Conservation (phyloP, 1,139 yeast genomes). For the Lodderomyces jiufengensis region DNA sequence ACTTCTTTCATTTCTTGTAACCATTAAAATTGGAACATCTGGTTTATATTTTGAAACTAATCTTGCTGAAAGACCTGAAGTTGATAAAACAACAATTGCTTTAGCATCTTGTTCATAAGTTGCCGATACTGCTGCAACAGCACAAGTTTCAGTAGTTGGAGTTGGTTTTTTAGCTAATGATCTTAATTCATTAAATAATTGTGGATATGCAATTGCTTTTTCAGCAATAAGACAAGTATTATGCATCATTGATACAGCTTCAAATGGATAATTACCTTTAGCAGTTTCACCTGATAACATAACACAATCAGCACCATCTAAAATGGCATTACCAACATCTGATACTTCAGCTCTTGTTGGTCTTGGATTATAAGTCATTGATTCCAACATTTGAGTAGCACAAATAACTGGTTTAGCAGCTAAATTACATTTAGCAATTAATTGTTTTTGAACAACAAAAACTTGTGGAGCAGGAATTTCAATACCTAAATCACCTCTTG, state of each 20-base stretch:
- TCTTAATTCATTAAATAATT: slow-evolving; percentile 87
- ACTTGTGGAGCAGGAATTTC: slow-evolving; percentile 99
- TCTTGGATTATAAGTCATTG: slow-evolving; percentile 99
- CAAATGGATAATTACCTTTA: slow-evolving; percentile 96
- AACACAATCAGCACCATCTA: slow-evolving; percentile 99
- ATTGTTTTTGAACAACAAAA: slow-evolving; percentile 96
- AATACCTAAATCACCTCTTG: slow-evolving; percentile 99
- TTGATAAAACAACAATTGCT: slow-evolving; percentile 94
- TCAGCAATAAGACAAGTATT: slow-evolving; percentile 96
- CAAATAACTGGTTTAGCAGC: slow-evolving; percentile 99
- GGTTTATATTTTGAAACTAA: slow-evolving; percentile 97
- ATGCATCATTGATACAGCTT: slow-evolving; percentile 99
- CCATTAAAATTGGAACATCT: slow-evolving; percentile 95
- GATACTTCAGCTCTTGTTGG: slow-evolving; percentile 99
- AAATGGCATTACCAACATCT: slow-evolving; percentile 97
- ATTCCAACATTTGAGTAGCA: slow-evolving; percentile 99
- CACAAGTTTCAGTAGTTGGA: slow-evolving; percentile 93
- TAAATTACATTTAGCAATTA: slow-evolving; percentile 97
- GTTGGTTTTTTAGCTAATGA: slow-evolving; percentile 84
- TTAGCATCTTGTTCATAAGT: slow-evolving; percentile 94
- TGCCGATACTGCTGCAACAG: slow-evolving; percentile 95
- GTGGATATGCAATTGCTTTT: slow-evolving; percentile 89
- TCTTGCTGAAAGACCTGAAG: slow-evolving; percentile 94
- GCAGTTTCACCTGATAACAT: slow-evolving; percentile 99
- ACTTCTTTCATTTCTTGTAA: slow-evolving; percentile 88